These are phyloP conservation scores for Starmerella stellata DNA, from an alignment of 805 yeast genomes.

Conservation along the genomic window DNA sequence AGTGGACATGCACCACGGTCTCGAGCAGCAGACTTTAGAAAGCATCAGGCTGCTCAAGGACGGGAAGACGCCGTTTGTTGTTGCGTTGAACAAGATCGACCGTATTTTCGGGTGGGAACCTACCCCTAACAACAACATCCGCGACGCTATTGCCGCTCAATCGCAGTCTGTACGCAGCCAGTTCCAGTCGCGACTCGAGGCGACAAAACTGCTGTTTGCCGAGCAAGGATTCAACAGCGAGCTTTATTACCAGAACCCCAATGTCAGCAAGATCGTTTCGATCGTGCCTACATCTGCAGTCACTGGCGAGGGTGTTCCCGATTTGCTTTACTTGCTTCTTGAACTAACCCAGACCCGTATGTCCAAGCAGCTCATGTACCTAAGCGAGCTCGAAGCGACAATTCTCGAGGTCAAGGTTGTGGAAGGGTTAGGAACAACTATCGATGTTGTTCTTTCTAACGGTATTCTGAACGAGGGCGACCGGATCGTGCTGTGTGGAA, in stretches of 20 bases:
- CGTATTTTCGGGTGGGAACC: conserved; percentile 90
- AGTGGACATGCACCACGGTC: conserved; percentile 97
- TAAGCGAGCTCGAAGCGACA: conserved; percentile 87
- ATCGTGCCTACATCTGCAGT: conserved; percentile 98
- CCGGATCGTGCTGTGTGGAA: conserved; percentile 85
- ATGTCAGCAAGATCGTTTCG: conserved; percentile 81
- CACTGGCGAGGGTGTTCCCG: conserved; percentile 99
- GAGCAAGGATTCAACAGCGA: conserved; percentile 98
- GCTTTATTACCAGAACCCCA: conserved; percentile 85
- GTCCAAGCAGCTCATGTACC: conserved; percentile 95
- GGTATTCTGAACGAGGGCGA: conserved; percentile 94
- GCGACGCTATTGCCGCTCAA: conserved; percentile 80
- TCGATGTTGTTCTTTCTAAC: conserved; percentile 92
- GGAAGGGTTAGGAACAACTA: conserved; percentile 97
- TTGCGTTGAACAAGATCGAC: conserved; percentile 93
- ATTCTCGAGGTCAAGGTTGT: conserved; percentile 92
- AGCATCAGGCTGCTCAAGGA: conserved; percentile 82
- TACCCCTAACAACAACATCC: conserved; percentile 82
- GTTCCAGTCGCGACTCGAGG: conserved; percentile 69
- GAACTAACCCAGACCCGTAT: conserved; percentile 96
- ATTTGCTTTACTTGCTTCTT: conserved; percentile 81
- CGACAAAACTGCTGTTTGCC: conserved; percentile 76
- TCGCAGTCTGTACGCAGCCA: conserved; percentile 72
- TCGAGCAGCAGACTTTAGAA: conserved; percentile 94
- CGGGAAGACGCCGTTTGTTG: conserved; percentile 94